Conservation (phyloP, 2,329 filamentous ascomycete species). For the Apiospora saccharicola region DNA sequence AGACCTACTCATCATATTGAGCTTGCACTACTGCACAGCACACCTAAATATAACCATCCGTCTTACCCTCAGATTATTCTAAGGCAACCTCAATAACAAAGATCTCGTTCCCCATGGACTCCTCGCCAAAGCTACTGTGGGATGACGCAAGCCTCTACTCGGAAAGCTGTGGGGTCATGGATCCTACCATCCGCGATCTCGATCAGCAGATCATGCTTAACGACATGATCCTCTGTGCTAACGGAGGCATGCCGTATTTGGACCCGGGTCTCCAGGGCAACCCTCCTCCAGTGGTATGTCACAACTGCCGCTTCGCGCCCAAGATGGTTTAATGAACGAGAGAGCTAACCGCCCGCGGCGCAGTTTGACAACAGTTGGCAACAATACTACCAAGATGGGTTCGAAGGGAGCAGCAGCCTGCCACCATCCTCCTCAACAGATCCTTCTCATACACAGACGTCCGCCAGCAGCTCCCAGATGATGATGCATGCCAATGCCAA, state of each 20-base stretch:
- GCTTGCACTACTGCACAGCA: no score
- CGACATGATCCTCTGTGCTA: background rate
- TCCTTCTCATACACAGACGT: background rate
- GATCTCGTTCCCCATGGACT: background rate
- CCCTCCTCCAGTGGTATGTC: background rate
- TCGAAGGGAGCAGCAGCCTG: no score
- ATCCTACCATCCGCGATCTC: background rate
- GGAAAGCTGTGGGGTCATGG: background rate
- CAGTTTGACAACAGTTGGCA: background rate
- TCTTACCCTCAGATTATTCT: no score
- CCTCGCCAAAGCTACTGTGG: background rate
- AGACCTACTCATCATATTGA: background rate
- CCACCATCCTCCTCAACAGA: no score
- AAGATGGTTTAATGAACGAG: background rate
- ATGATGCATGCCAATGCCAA: background rate
- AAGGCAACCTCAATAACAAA: background rate
- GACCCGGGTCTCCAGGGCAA: background rate
- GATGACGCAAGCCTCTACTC: background rate
- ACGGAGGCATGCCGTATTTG: background rate
- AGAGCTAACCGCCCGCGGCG: background rate
- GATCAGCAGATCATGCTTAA: slow-evolving; percentile 18
- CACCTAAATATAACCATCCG: no score
- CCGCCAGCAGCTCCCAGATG: background rate
- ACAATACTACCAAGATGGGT: no score
- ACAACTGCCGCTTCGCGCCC: background rate